Conservation (phyloP, 208 protist species). For the Entamoeba moshkovskii region DNA sequence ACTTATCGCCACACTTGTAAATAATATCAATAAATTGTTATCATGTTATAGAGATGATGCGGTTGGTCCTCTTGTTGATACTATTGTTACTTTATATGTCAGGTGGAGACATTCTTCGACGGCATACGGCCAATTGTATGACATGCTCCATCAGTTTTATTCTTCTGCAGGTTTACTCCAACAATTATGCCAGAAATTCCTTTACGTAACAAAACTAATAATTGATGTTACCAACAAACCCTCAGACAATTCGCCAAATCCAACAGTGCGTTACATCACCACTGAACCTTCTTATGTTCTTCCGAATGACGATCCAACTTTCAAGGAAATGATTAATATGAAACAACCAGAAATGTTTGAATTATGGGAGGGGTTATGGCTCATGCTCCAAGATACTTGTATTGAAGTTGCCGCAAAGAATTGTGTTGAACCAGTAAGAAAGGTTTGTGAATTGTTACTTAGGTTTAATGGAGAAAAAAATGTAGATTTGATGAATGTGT, state of each 20-base stretch:
- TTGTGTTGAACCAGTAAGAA: background rate
- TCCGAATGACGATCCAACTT: background rate
- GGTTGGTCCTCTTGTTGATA: background rate
- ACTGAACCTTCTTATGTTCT: background rate
- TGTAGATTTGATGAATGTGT: background rate
- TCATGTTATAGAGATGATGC: background rate
- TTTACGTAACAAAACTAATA: background rate
- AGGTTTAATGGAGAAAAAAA: background rate
- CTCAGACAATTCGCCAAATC: background rate
- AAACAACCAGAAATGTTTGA: background rate
- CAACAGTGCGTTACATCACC: background rate
- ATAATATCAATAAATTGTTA: background rate
- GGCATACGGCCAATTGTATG: background rate
- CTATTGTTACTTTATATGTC: background rate
- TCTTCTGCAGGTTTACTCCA: background rate
- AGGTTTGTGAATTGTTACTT: background rate
- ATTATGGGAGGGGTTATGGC: background rate
- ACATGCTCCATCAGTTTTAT: background rate
- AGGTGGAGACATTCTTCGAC: background rate
- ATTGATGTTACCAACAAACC: background rate
- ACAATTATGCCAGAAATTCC: background rate
- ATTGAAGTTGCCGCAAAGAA: background rate
- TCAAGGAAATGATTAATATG: background rate
- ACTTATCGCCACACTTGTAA: background rate
- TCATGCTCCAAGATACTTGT: background rate